Evolutionary conservation across 805 yeast species (phyloP).

Genomic region (Sporopachydermia lactativora): DNA sequence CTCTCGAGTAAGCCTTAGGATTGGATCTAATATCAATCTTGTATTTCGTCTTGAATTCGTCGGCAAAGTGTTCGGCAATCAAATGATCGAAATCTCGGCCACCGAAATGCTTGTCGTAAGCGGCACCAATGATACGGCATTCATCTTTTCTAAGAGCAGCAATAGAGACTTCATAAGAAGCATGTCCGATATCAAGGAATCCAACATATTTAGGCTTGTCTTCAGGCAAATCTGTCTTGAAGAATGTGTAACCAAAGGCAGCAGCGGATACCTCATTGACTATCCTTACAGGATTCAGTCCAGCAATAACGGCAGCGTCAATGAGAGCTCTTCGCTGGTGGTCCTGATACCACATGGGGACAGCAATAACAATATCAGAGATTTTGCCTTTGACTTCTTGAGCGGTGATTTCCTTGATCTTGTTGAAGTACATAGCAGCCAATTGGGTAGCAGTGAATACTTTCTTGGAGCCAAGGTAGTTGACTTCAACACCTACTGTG

Average conservation of each 20-base stretch:
- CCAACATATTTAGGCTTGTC: constrained; percentile 84
- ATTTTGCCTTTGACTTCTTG: constrained; percentile 74
- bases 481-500: constrained; percentile 72
- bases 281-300: constrained; percentile 94
- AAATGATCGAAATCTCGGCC: constrained; percentile 95
- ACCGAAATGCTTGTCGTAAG: constrained; percentile 93
- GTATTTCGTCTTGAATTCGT: constrained; percentile 81
- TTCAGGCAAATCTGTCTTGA: constrained; percentile 93
- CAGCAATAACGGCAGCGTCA: constrained; percentile 93
- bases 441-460: constrained; percentile 82
- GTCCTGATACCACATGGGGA: constrained; percentile 96
- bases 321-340: constrained; percentile 91
- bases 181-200: constrained; percentile 94
- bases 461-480: constrained; percentile 63
- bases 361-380: constrained; percentile 83
- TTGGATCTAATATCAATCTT: constrained; percentile 85
- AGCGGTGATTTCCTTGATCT: constrained; percentile 66
- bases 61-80: constrained; percentile 88
- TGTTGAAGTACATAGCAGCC: constrained; percentile 88
- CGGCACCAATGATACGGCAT: constrained; percentile 82
- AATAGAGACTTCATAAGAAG: constrained; percentile 80
- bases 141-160: constrained; percentile 94
- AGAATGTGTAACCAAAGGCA: constrained; percentile 98
- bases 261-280: constrained; percentile 98
- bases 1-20: constrained; percentile 92